phyloP scores from a whole-genome alignment of 2,329 filamentous ascomycete genomes.

The Clathrospora elynae region DNA sequence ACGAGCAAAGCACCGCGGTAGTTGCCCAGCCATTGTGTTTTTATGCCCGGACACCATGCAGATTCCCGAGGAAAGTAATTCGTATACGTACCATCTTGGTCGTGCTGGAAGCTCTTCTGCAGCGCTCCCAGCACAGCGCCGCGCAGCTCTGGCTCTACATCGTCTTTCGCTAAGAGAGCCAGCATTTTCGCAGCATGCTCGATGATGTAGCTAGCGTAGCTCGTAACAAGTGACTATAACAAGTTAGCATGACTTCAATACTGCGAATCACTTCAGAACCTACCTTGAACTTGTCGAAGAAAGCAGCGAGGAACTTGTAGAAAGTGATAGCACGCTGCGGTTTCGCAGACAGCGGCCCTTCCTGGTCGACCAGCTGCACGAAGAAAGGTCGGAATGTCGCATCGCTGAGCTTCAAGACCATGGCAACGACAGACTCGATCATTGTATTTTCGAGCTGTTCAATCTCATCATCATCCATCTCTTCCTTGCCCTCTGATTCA shows the following conservation, averaged over 20 bases:
- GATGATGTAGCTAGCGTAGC: slow-evolving; percentile 83
- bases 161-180: slow-evolving; percentile 41
- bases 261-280: slow-evolving; percentile 13
- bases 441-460: slow-evolving; percentile 66
- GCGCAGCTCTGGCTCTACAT: slow-evolving; percentile 66
- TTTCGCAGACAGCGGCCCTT: slow-evolving; percentile 23
- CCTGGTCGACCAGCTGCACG: slow-evolving; percentile 82
- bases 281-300: slow-evolving; percentile 82
- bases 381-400: slow-evolving; percentile 92
- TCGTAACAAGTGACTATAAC: slow-evolving; percentile 79
- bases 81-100: too few species aligned
- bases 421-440: slow-evolving; percentile 77
- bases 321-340: slow-evolving; percentile 69
- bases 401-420: slow-evolving; percentile 97
- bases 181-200: slow-evolving; percentile 74
- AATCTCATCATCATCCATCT: slow-evolving; percentile 57
- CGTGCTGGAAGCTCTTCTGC: slow-evolving; percentile 77
- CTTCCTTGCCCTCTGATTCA: slow-evolving; percentile 46
- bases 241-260: slow-evolving; percentile 20
- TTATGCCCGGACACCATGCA: too few species aligned
- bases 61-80: too few species aligned
- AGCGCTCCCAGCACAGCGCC: slow-evolving; percentile 72
- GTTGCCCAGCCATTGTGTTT: too few species aligned
- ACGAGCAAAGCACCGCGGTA: too few species aligned
- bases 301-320: slow-evolving; percentile 77